A percentile compares a stretch with the other conserved stretches of the same genome.
Evolutionary conservation across 2,329 filamentous ascomycete species (phyloP).

Genomic region (Shiraia sp.): DNA sequence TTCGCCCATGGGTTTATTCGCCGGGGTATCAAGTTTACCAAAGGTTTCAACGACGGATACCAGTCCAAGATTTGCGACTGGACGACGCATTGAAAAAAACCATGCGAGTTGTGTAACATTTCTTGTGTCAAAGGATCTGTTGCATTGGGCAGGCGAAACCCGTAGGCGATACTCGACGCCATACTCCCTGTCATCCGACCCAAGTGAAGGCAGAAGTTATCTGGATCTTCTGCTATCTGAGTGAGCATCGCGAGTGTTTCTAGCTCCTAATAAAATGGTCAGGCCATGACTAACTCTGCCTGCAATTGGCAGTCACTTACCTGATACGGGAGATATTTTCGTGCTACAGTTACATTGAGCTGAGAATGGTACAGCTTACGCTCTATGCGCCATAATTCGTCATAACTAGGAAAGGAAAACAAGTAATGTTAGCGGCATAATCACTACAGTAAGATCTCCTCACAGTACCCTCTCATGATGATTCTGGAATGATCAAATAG

Average conservation of each 20-base stretch:
- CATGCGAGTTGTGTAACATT: conserved; percentile 2
- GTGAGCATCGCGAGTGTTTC: conserved; percentile 3
- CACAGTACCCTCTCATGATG: conserved; percentile 1
- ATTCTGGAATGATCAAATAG: conserved; percentile 1
- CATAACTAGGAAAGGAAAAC: too few species aligned
- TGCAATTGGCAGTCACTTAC: too few species aligned
- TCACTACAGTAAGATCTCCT: not conserved
- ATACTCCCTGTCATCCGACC: conserved; percentile 1
- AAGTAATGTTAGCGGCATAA: not conserved
- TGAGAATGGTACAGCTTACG: conserved; percentile 7
- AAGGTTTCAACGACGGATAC: not conserved
- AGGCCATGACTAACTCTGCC: too few species aligned
- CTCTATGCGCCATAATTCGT: conserved; percentile 1
- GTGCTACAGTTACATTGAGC: conserved; percentile 5
- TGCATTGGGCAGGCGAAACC: not conserved
- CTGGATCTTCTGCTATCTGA: not conserved
- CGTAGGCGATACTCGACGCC: conserved; percentile 2
- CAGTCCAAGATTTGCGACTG: not conserved
- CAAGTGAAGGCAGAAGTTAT: not conserved
- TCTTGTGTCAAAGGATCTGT: not conserved
- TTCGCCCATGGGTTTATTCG: not conserved
- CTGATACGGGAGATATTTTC: conserved; percentile 8
- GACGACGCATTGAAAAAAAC: conserved; percentile 1
- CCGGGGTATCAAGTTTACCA: too few species aligned
- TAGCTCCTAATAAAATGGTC: conserved; percentile 8